Evolutionary conservation across 768 basidiomycete genomes (phyloP), one percentile per base, ranked within the genome.

Genomic region (Baorangia bicolor): DNA sequence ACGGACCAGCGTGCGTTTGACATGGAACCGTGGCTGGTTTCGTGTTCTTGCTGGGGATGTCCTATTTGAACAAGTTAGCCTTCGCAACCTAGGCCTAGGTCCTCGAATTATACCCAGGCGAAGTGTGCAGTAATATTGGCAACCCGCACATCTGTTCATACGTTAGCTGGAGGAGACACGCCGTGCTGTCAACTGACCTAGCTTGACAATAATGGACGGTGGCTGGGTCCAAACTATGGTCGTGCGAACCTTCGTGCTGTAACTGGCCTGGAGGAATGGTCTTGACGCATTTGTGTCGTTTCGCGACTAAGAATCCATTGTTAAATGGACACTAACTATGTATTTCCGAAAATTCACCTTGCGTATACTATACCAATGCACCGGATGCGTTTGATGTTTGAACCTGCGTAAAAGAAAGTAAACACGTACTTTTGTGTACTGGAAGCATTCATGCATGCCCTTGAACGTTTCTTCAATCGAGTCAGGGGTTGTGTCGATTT

Each of bases 21-120:
- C 83, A 85, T 85, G 10, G 81, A 83, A 13, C 84, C 85, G 53
- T 86, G 84, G 25, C 75, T 69, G 0, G 84, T 86, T 51, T 82
- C 81, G 42, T 86, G 85, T 43, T 83, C 81, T 53, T 77, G 73
- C 53, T 85, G 79, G 0, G 80, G 55, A 55, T 86, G 84, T 0
- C 79, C 84, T 85, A 39, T 47, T 51, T 9, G 10, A 51, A 51
- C 25, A 44, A 30, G 23, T 65, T 23, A 51, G 10, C 4, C 18
- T 41, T 25, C 2, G 13, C 2, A 6, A 41, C 23, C 12, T 5
- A 11, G 11, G 16, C 8, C 9, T 2, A 25, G 7, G 20, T 2
- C 9, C 0, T 23, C 4, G 20, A 14, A 41, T 16, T 67, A 38
- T 63, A 84, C 84, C 81, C 53, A 78, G 65, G 0, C 78, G 80